Base-by-base conservation (phyloP, 2,329 filamentous ascomycete genomes). In the Ophiostoma triangulosporum region DNA sequence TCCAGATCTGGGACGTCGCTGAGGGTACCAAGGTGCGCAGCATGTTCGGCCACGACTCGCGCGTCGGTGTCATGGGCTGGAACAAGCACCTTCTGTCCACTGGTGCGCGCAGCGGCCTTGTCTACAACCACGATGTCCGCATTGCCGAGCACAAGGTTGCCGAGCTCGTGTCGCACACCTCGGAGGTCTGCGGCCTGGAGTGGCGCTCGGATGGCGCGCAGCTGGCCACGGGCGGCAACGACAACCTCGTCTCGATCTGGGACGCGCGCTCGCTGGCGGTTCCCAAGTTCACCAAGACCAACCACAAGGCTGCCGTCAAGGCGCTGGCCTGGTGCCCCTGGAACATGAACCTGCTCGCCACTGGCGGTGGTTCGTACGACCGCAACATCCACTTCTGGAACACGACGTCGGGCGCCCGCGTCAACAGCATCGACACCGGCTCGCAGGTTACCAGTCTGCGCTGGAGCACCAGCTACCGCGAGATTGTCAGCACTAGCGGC, bases 311-410 rank as follows among this genome's bases (percentile, higher is more conserved):
- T 54, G 93, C 93, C 45, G 90, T 98, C 72, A 98, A 98, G 80
- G 93, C 93, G 56, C 81, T 98, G 46, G 86, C 89, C 59, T 98
- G 93, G 93, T 98, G 93, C 77, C 93, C 93, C 43, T 98, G 93
- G 93, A 93, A 95, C 73, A 83, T 88, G 70, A 97, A 96, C 76
- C 82, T 97, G 50, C 84, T 98, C 48, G 93, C 93, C 55, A 97
- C 93, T 43, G 93, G 93, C 54, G 93, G 93, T 65, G 93, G 93
- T 61, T 94, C 88, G 43, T 94, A 96, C 69, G 93, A 98, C 68
- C 86, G 89, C 62, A 87, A 96, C 72, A 98, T 98, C 69, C 93
- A 98, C 76, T 98, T 98, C 80, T 98, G 93, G 93, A 98, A 98
- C 78, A 94, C 90, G 48, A 97, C 93, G 22, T 95, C 91, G 4